Conservation (phyloP, 108 stramenopile species). For the Fragilaria radians region DNA sequence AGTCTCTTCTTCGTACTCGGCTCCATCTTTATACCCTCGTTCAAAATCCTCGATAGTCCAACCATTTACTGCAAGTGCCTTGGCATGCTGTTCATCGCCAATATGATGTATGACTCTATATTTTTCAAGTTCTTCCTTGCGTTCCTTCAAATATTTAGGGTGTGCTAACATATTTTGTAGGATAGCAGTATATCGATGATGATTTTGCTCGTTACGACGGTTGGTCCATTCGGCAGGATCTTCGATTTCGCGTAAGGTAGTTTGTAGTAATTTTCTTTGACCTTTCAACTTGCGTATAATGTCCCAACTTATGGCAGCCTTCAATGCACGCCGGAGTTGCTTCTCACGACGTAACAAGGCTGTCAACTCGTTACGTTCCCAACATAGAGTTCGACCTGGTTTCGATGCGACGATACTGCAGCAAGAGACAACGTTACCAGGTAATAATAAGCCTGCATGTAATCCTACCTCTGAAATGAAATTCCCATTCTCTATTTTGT, state of each 20-base stretch:
- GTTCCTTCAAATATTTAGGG: slow-evolving; percentile 35
- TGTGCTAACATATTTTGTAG: slow-evolving; percentile 51
- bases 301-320: slow-evolving; percentile 75
- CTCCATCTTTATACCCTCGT: slow-evolving; percentile 11
- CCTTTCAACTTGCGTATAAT: slow-evolving; percentile 80
- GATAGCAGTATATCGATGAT: slow-evolving; percentile 64
- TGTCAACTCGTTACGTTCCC: slow-evolving; percentile 68
- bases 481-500: slow-evolving; percentile 65
- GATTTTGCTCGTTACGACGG: slow-evolving; percentile 68
- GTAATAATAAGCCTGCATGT: slow-evolving; percentile 71
- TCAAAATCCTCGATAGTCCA: slow-evolving; percentile 76
- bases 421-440: slow-evolving; percentile 56
- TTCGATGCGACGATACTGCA: slow-evolving; percentile 48
- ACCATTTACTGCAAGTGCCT: slow-evolving; percentile 42
- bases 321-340: slow-evolving; percentile 43
- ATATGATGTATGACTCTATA: slow-evolving; percentile 80
- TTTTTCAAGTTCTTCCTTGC: slow-evolving; percentile 48
- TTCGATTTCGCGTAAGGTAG: slow-evolving; percentile 35
- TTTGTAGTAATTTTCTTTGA: slow-evolving; percentile 52
- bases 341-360: slow-evolving; percentile 47
- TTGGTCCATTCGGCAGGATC: slow-evolving; percentile 63
- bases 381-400: slow-evolving; percentile 28
- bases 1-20: slow-evolving; percentile 4
- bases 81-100: slow-evolving; percentile 47
- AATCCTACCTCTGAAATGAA: slow-evolving; percentile 75